A percentile compares a stretch with the other conserved stretches of the same genome.
Evolutionary conservation across 768 basidiomycete species (phyloP).

Genomic region (Xerocomus brunneocitrinus): DNA sequence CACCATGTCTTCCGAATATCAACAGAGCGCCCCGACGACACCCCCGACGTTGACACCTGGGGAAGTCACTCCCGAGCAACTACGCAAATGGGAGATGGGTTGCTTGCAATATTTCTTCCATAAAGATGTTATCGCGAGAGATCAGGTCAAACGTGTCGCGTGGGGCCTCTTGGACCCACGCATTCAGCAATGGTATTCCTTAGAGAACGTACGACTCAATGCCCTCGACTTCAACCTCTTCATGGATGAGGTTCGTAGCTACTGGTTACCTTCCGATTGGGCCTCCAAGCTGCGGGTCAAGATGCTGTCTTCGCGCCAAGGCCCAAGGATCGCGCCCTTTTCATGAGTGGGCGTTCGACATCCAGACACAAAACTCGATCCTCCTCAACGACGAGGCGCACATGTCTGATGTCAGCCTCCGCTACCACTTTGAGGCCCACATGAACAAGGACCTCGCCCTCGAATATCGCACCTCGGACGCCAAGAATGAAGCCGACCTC

Average conservation of each 20-base stretch:
- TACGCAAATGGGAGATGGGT: not conserved
- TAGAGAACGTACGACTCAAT: not conserved
- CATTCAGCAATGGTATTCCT: not conserved
- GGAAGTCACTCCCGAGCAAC: not conserved
- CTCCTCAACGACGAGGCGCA: not conserved
- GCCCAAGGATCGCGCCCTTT: not conserved
- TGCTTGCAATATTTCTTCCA: not conserved
- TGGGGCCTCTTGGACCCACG: not conserved
- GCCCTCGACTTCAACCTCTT: not conserved
- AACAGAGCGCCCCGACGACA: not conserved
- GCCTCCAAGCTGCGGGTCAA: not conserved
- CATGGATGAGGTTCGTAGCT: not conserved
- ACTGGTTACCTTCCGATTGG: not conserved
- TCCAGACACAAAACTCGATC: not conserved
- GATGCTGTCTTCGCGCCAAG: not conserved
- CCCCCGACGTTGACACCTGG: not conserved
- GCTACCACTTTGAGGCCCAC: not conserved
- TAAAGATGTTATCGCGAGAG: not conserved
- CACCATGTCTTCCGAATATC: too few species aligned
- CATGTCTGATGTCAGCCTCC: not conserved
- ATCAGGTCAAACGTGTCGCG: not conserved
- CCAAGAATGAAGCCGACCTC: not conserved
- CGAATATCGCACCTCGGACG: not conserved
- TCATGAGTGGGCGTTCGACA: not conserved
- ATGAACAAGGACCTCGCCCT: not conserved